Base-by-base conservation (phyloP, 768 basidiomycete species). In the Kwoniella shandongensis region DNA sequence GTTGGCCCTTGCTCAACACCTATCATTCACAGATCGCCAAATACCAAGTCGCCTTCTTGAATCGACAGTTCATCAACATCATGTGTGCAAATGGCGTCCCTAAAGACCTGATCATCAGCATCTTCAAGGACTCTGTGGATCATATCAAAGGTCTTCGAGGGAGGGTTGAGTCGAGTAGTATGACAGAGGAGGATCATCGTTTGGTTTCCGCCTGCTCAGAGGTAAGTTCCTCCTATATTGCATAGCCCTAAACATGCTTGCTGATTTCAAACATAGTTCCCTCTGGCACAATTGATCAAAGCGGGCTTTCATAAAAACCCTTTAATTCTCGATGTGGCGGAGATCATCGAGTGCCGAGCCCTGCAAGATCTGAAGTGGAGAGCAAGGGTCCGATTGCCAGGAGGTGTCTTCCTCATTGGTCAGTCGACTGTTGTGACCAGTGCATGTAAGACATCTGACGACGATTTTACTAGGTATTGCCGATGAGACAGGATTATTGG, bases 1-100 rank as follows among this genome's bases (percentile, higher is more conserved):
- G 23, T 18, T 29, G 35, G 15, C 22, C 11, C 6, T 40, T 18
- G 26, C 48, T 7, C 26, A n/a, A 20, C 50, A 69, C 44, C 26
- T 23, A 27, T 23, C 23, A 22, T 35, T 15, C 13, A 4, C 22
- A 74, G 73, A 53, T 73, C 46, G 71, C 73, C 18, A 70, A 70
- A 38, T 71, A 69, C 45, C 65, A 70, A 53, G 58, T 63, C 12
- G 75, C 75, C 4, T 70, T 72, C 51, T 52, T 76, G 42, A 75
- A 76, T 51, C 53, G 75, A 20, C 75, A 76, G 49, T 76, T 75
- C 61, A 75, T 76, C 67, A 65, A 67, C 20, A 64, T 76, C 44
- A 67, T 76, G 60, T 66, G 63, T 17, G 67, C 64, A 0, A 68
- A 73, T 30, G 73, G 73, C 1, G 62, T 76, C 1, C 66, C 67